Evolutionary conservation across 1,284 basidiomycete genomes (phyloP), one percentile per base, ranked within the genome.

Genomic region (Trichosporon ovoides): DNA sequence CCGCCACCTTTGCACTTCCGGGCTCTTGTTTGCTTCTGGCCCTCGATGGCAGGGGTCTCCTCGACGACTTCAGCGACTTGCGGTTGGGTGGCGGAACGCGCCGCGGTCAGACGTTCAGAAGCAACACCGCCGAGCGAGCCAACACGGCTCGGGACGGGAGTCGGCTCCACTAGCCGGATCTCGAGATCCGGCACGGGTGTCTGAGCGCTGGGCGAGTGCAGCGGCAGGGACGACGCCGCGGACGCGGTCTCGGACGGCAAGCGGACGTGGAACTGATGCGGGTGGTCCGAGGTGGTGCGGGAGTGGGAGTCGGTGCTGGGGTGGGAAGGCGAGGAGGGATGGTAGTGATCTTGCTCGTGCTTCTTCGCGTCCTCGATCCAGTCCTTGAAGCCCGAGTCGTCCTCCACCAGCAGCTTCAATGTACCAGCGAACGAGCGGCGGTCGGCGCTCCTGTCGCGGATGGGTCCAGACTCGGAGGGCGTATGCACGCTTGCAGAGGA

Each of bases 121-220:
- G 56, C 28, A 20, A 55, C 59, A 11, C 55, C 57, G 11, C 74
- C 74, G 6, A 76, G 63, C 52, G 69, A 71, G 10, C 74, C 74
- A 0, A 73, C 73, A 34, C 74, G 64, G 43, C 66, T 68, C 3
- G 74, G 73, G 0, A 71, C 74, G 5, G 74, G 74, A 3, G 74
- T 76, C 13, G 74, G 74, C 58, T 76, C 74, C 18, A 76, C 69
- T n/a, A 76, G 62, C 0, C 72, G 69, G 16, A 74, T 71, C 54
- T 74, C 70, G 28, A 76, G 55, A 48, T 71, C 62, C 14, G 71
- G 66, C 10, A 68, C 58, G 0, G 73, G 73, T 7, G 73, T 74
- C 24, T 71, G 68, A 16, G 43, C 43, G 24, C 43, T 5, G 14
- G 43, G 24, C 43, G 43, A 31, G 43, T 48, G 43, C 43, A 28